Base-by-base conservation (phyloP, 2,329 filamentous ascomycete species). In the Nigrospora osmanthi region DNA sequence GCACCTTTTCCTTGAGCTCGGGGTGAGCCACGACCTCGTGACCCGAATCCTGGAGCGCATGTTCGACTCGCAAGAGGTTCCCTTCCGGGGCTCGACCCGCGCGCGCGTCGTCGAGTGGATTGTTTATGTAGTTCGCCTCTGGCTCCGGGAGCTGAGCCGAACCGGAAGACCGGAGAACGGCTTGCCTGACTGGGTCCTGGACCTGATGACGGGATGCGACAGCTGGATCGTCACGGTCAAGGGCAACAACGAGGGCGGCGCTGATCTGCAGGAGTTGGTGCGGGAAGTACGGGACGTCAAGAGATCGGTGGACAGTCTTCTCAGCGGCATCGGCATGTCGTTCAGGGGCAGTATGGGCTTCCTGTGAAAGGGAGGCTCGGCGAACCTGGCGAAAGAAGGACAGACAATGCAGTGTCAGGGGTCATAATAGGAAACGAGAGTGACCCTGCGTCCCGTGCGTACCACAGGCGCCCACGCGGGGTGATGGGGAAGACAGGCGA, bases 1-100 rank as follows among this genome's bases (percentile, higher is more conserved):
- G 2, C 66, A 75, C 49, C 62, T 80, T 13, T 81, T 81, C 58
- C 59, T 80, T 11, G 67, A 69, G 30, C 67, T 81, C 15, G 73
- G 72, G 16, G 73, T 81, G 11, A 76, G 75, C 17, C 73, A 78
- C 54, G 71, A 76, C 49, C 71, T 79, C 52, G 71, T 81, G 40
- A 67, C 73, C 14, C 70, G 75, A 14, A 71, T 79, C 10, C 65
- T 81, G 6, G 78, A 81, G 61, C 67, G 66, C 37, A 69, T 80
- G 43, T 75, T 80, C 19, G 76, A 81, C 52, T 71, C 73, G 3
- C 76, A 81, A 51, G 76, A 80, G 54, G 70, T 76, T 37, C 77
- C 77, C 1, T 81, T 81, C 59, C 76, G 71, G 28, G 75, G 73
- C 35, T 63, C 67, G 28, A 59, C 63, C 32, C 68, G 76, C 42